Evolutionary conservation across 306 rosid genomes (phyloP), one percentile per base, ranked within the genome.

Genomic region (Medicago arabica): DNA sequence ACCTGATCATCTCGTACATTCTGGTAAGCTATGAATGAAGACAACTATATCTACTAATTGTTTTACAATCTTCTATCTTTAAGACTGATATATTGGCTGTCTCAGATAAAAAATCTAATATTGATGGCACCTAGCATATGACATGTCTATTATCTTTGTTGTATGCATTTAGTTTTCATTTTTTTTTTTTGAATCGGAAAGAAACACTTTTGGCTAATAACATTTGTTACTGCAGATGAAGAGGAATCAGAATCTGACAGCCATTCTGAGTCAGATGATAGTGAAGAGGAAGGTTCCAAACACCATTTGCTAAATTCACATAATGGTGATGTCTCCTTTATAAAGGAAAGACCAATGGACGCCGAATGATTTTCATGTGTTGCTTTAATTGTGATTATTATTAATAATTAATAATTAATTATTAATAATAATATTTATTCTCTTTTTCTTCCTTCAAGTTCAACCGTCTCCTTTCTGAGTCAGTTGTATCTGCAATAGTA

Each of bases 291-390:
- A 79, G 81, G 67, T 64, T 76, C 92, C 25, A 75, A 89, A 75
- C 97, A 87, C 74, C 97, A 79, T 58, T 85, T 92, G 75, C 88
- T 92, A 64, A 80, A 76, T 17, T 3, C 80, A 74, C 77, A 89
- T 3, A 79, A 17, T 21, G 83, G 81, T n/a, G 98, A 92, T 31
- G 82, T 90, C 40, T 75, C 89, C 54, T 83, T 90, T 76, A 47
- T 90, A 46, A 78, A 80, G 83, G 99, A 90, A 82, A 92, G 75
- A 76, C 85, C 98, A 8, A 82, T 78, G 64, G 87, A 88, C 78
- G 78, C 64, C 77, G 77, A 61, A 51, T 89, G 86, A 89, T 78
- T 67, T 60, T 68, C 28, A 28, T 40, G 16, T 43, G 60, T 39
- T 69, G 43, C 63, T 83, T 55, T 67, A 13, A 23, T 28, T 71